Conservation (phyloP, 345 rosid species). For the Murraya paniculata region DNA sequence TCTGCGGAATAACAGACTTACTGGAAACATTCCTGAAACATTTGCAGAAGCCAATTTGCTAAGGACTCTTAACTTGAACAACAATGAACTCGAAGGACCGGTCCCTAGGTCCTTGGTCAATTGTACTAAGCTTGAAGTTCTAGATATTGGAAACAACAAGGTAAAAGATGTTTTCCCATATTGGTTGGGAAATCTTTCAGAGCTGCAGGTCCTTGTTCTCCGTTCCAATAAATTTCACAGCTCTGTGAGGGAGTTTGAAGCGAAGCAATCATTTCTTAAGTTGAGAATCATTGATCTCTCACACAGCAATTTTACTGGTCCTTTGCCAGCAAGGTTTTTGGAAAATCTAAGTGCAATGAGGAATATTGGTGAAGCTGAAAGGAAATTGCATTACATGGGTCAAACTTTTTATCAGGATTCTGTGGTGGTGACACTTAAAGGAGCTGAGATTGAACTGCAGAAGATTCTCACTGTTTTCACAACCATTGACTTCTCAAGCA, state of each 20-base stretch:
- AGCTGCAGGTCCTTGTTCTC: not conserved
- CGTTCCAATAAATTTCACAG: constrained; percentile 6
- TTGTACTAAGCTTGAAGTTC: not conserved
- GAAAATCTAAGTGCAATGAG: not conserved
- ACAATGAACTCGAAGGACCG: constrained; percentile 4
- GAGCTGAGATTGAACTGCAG: not conserved
- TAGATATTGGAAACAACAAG: not conserved
- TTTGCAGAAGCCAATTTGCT: not conserved
- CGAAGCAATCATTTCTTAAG: not conserved
- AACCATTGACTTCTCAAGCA: constrained; percentile 17
- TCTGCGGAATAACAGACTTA: not conserved
- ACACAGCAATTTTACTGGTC: not conserved
- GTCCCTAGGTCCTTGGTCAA: not conserved
- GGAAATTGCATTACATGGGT: not conserved
- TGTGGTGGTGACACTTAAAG: constrained; percentile 1
- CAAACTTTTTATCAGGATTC: not conserved
- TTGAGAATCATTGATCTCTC: constrained; percentile 15
- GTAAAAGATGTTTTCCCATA: not conserved
- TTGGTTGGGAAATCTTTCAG: not conserved
- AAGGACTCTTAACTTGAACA: not conserved
- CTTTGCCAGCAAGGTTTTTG: not conserved
- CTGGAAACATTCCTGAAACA: not conserved
- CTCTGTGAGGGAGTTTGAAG: not conserved
- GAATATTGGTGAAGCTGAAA: not conserved
- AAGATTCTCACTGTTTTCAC: constrained; percentile 3